These are phyloP conservation scores for Platanthera guangdongensis DNA, from an alignment of 106 monocot genomes.

Conservation along the genomic window DNA sequence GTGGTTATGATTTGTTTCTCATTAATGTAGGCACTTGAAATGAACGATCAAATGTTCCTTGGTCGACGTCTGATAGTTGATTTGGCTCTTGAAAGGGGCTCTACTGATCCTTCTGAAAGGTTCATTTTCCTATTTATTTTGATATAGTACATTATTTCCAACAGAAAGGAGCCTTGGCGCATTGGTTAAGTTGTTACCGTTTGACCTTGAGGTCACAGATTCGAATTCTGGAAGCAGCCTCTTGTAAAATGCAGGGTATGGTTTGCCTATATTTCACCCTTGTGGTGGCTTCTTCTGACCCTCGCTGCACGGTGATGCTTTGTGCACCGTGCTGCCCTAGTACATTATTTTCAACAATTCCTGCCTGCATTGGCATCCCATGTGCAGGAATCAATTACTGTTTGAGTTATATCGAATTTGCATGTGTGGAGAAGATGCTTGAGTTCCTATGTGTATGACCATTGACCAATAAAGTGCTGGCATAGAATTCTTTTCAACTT, in stretches of 20 bases:
- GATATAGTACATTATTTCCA: not conserved
- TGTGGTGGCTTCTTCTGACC: too few species aligned
- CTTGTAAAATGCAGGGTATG: too few species aligned
- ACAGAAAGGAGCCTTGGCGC: not conserved
- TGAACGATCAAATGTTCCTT: slow-evolving; percentile 40
- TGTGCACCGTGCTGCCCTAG: too few species aligned
- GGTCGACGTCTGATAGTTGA: slow-evolving; percentile 57
- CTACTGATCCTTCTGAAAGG: slow-evolving; percentile 44
- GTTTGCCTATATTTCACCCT: too few species aligned
- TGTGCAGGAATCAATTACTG: not conserved
- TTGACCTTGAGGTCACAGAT: too few species aligned
- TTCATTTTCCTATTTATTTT: slow-evolving; percentile 10
- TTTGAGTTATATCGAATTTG: not conserved
- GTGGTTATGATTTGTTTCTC: not conserved
- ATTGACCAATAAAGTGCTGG: not conserved
- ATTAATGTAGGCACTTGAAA: slow-evolving; percentile 46
- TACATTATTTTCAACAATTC: not conserved
- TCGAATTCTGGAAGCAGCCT: too few species aligned
- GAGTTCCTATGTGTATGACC: not conserved
- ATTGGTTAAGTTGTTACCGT: too few species aligned
- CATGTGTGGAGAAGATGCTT: not conserved
- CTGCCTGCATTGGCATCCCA: not conserved
- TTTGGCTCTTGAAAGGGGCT: slow-evolving; percentile 42
- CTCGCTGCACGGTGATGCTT: too few species aligned
- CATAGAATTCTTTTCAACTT: not conserved